Evolutionary conservation across 345 rosid genomes (phyloP).

Genomic region (Salix dunnii): DNA sequence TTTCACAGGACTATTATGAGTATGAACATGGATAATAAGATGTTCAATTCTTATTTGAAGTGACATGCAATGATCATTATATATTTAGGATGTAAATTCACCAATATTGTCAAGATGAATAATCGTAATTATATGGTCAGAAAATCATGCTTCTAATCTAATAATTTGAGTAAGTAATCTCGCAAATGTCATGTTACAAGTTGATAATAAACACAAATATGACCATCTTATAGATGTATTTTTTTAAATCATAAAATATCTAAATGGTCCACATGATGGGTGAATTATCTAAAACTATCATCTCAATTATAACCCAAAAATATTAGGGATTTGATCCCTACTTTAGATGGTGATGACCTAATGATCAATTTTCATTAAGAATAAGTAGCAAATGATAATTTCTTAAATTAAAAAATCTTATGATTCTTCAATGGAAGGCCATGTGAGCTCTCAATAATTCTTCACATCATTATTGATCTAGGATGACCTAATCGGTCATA

Average conservation of each 20-base stretch:
- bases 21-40: not conserved
- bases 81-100: slow-evolving; percentile 15
- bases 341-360: too few relatives aligned
- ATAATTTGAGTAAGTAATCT: slow-evolving; percentile 1
- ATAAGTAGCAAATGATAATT: too few relatives aligned
- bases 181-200: not conserved
- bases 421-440: too few relatives aligned
- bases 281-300: not conserved
- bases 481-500: not conserved
- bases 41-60: not conserved
- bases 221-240: slow-evolving; percentile 5
- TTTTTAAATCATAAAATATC: not conserved
- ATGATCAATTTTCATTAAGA: too few relatives aligned
- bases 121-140: slow-evolving; percentile 14
- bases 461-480: not conserved
- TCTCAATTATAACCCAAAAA: too few relatives aligned
- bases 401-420: too few relatives aligned
- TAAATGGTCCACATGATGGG: not conserved
- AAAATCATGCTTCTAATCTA: not conserved
- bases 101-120: slow-evolving; percentile 11
- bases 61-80: not conserved
- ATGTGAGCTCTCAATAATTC: too few relatives aligned
- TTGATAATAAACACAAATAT: slow-evolving; percentile 11
- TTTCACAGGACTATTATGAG: too few relatives aligned
- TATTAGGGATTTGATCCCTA: too few relatives aligned